Percentiles rank a stretch among this genome's conserved stretches.
Evolutionary conservation across 768 basidiomycete species (phyloP).

Genomic region (Punctularia strigosozonata): DNA sequence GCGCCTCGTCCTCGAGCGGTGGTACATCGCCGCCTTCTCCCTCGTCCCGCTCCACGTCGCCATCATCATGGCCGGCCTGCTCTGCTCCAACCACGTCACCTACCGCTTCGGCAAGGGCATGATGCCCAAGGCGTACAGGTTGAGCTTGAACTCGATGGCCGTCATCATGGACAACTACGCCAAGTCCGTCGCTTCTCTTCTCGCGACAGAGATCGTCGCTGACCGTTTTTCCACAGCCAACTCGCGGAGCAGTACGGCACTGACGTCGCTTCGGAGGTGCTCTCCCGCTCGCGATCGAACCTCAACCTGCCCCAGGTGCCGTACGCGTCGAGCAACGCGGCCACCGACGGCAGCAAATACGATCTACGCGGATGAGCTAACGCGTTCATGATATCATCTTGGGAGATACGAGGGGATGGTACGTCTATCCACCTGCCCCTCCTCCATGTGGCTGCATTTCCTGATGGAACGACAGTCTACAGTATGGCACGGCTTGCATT

Average conservation of each 20-base stretch:
- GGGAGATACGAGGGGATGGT: no score
- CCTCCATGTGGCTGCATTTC: no score
- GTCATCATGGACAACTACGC: constrained; percentile 82
- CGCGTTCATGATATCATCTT: no score
- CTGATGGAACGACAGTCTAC: no score
- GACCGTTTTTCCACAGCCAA: constrained; percentile 30
- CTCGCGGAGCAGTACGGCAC: constrained; percentile 64
- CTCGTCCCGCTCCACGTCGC: constrained; percentile 57
- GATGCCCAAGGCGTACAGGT: constrained; percentile 75
- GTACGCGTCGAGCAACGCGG: constrained; percentile 12
- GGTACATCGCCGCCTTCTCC: constrained; percentile 57
- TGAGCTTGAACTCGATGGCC: constrained; percentile 64
- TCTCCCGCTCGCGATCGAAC: constrained; percentile 46
- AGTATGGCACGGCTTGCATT: no score
- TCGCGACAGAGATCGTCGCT: background rate
- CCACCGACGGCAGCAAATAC: constrained; percentile 10
- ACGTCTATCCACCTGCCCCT: no score
- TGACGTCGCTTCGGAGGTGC: constrained; percentile 46
- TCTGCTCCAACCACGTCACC: constrained; percentile 78
- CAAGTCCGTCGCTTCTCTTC: constrained; percentile 30
- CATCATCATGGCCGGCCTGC: constrained; percentile 48
- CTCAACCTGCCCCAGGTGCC: constrained; percentile 26
- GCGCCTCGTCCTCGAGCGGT: constrained; percentile 37
- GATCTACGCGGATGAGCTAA: no score
- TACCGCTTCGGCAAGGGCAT: constrained; percentile 83